Conservation (phyloP, 2,329 filamentous ascomycete genomes). For the Graphiopsis chlorocephala region DNA sequence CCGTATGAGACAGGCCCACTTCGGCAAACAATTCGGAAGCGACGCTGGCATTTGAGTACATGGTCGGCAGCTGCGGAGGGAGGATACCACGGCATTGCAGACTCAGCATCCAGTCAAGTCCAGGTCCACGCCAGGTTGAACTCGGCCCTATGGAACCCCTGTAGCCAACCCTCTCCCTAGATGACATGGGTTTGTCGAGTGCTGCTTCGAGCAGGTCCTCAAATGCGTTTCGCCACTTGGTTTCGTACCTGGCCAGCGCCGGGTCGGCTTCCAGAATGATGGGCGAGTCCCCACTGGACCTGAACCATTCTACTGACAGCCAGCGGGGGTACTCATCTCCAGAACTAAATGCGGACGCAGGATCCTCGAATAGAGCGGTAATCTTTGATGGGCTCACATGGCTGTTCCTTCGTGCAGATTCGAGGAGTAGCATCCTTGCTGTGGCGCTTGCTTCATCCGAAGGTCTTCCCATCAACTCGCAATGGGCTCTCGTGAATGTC, state of each 20-base stretch:
- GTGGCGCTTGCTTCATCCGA: conserved; percentile 21
- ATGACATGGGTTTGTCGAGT: conserved; percentile 33
- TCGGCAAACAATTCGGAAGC: neutral
- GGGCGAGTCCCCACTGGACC: conserved; percentile 53
- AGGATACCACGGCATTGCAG: conserved; percentile 36
- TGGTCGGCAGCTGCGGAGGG: conserved; percentile 25
- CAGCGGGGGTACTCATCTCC: conserved; percentile 19
- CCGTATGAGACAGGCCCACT: neutral
- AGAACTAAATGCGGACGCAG: neutral
- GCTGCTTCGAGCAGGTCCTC: conserved; percentile 55
- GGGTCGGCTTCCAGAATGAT: conserved; percentile 51
- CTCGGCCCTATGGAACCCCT: conserved; percentile 19
- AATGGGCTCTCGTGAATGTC: neutral
- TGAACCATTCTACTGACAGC: conserved; percentile 38
- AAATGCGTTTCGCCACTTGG: conserved; percentile 57
- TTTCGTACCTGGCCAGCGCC: conserved; percentile 32
- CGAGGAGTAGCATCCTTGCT: conserved; percentile 24
- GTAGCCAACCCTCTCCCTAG: conserved; percentile 21
- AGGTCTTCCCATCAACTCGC: neutral
- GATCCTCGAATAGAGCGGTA: conserved; percentile 28
- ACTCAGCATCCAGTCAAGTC: conserved; percentile 38
- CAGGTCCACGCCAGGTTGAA: conserved; percentile 29
- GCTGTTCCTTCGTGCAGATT: conserved; percentile 26
- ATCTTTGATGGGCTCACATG: conserved; percentile 27
- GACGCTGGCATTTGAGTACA: neutral